Base-by-base conservation (phyloP, 2,329 filamentous ascomycete genomes). In the Penicillium concentricum region DNA sequence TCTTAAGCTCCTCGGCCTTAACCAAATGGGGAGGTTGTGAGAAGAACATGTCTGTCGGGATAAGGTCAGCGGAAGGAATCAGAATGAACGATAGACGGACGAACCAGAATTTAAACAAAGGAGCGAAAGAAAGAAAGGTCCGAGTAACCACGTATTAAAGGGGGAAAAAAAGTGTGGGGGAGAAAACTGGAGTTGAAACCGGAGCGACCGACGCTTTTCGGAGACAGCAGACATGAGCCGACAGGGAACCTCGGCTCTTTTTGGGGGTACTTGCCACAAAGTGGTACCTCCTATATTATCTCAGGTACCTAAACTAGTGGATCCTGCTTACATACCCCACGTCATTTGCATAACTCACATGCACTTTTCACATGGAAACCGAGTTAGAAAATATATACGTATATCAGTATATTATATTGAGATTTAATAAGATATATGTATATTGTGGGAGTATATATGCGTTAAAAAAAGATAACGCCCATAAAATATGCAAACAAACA, bases 1-100 rank as follows among this genome's bases (percentile, higher is more conserved):
- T 72, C 50, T 81, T 76, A 56, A 91, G 76, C 71, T 87, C 83
- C 42, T 71, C 67, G 15, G 75, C 74, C 58, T 71, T 73, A 55
- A 69, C 67, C 41, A 76, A 61, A 51, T 76, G 69, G 26, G 62
- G 15, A 12, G 69, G 65, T 48, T 72, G 68, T 53, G 73, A 74
- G 54, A 70, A 76, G 26, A 76, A 70, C 76, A 78, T 78, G 20
- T 28, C 37, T 42, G 47, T 32, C 6, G 28, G 37, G 51, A 18
- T 51, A 43, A 5, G 20, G 42, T 30, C 10, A 22, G 24, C n/a
- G 20, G 20, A 3, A 8, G 20, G 5, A 5, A 18, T 12, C 8
- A 16, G 32, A 3, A 37, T n/a, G 39, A 39, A 51, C 15, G 22
- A 38, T 13, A 20, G 34, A 28, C n/a, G 22, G 43, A 39, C 13